phyloP scores from a whole-genome alignment of 1,139 yeast genomes.

The Yamadazyma buinensis region DNA sequence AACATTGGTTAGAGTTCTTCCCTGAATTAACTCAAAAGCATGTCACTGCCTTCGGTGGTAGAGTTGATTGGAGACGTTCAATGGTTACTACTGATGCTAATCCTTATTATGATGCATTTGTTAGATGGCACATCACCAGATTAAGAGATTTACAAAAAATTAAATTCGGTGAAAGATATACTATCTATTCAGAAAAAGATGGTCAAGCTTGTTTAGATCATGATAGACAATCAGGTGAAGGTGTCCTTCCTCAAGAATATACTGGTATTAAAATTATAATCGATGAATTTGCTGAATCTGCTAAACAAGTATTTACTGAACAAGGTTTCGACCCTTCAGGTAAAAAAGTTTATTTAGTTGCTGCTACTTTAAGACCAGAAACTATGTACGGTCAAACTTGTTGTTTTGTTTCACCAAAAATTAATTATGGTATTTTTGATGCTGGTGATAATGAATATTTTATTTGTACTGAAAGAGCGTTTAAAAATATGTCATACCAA shows the following conservation, averaged over 20 bases:
- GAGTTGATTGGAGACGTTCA: constrained; percentile 98
- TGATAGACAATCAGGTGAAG: constrained; percentile 97
- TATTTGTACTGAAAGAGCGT: constrained; percentile 94
- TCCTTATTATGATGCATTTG: constrained; percentile 91
- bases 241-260: constrained; percentile 94
- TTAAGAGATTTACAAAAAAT: constrained; percentile 84
- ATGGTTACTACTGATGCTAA: constrained; percentile 93
- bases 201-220: constrained; percentile 99
- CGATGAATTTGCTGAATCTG: constrained; percentile 56
- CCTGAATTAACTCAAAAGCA: constrained; percentile 86
- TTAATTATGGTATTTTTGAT: constrained; percentile 85
- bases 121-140: constrained; percentile 94
- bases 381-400: constrained; percentile 99
- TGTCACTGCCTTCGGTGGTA: constrained; percentile 80
- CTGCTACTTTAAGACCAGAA: constrained; percentile 98
- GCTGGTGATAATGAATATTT: constrained; percentile 76
- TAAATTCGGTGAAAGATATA: constrained; percentile 97
- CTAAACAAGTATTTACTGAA: constrained; percentile 47
- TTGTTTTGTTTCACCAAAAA: constrained; percentile 96
- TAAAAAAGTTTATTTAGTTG: constrained; percentile 78
- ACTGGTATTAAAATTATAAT: constrained; percentile 85
- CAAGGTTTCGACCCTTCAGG: constrained; percentile 41
- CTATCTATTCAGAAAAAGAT: constrained; percentile 95
- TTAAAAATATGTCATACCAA: constrained; percentile 96
- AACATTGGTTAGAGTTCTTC: constrained; percentile 85